Evolutionary conservation across 139 green algal genomes (phyloP).

Genomic region (Chlamydomonas sphaeroides): DNA sequence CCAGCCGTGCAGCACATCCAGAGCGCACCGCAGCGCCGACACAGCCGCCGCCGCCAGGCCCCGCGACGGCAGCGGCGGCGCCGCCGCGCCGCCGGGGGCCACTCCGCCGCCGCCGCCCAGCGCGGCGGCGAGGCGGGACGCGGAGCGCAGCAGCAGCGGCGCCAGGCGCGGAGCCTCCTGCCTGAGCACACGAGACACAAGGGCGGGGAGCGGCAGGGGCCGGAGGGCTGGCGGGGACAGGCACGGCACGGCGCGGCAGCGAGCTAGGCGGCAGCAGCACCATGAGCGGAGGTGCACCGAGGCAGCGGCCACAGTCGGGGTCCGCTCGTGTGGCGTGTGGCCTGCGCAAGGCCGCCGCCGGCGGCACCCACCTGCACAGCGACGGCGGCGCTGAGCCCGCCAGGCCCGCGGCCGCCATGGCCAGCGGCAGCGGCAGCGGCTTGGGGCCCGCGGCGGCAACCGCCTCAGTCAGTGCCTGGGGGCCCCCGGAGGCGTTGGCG

Average conservation of each 20-base stretch:
- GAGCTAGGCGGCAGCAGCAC: no score
- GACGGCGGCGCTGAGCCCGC: neutral
- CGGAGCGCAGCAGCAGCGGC: slow-evolving; percentile 11
- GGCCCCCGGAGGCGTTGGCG: no score
- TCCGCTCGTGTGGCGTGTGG: no score
- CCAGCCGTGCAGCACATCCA: slow-evolving; percentile 20
- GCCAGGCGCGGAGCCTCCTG: neutral
- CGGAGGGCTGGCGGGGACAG: no score
- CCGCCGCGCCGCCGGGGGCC: neutral
- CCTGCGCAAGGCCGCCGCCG: no score
- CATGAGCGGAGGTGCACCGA: no score
- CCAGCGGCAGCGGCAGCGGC: neutral
- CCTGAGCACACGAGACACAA: neutral
- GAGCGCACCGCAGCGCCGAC: neutral
- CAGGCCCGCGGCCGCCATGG: neutral
- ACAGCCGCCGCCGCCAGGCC: neutral
- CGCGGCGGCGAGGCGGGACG: neutral
- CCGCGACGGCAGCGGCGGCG: neutral
- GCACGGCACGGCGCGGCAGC: no score
- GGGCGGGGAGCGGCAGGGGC: no score
- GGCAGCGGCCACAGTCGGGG: no score
- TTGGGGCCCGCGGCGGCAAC: neutral
- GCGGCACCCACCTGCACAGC: slow-evolving; percentile 26
- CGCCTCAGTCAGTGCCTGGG: neutral
- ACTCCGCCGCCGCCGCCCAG: neutral